Evolutionary conservation across 345 rosid species (phyloP), one percentile per base, ranked within the genome.

Genomic region (Linum usitatissimum): DNA sequence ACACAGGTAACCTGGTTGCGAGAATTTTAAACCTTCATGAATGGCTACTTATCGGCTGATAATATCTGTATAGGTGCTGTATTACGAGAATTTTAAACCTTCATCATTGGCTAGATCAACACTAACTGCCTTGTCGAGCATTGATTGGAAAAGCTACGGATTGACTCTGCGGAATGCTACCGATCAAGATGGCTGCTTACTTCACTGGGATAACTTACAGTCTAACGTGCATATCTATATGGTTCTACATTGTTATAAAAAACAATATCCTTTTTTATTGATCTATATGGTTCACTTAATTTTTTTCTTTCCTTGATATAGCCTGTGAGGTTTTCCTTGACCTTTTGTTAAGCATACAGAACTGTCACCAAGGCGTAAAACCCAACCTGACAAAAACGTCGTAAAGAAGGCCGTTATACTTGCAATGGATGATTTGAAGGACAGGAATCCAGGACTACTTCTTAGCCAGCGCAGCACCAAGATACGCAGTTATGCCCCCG

Each of bases 111-210:
- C 85, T 59, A 73, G 70, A 42, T 62, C 80, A 70, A 73, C 79
- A 64, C 71, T 83, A 58, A 82, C 57, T 38, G 96, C 86, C 53
- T 65, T 93, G 72, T 70, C 75, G 65, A 74, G 81, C 76, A 64
- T 86, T 57, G 86, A 87, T 67, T 93, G 99, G 99, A 84, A 80
- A 80, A 83, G 79, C 64, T 93, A 90, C 60, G 99, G 96, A 67
- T 75, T 93, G 81, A 68, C 65, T 53, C 69, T 86, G 64, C 69
- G 64, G 34, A 80, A 57, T 39, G 74, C 75, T 65, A 70, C 48
- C 42, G 86, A 86, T 59, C 79, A 77, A 72, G 86, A 74, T 31
- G 82, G 76, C 62, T 62, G 55, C 62, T 66, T 72, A 30, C 75
- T 90, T 6, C 83, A 78, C 68, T 90, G 95, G 99, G 95, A 75